Evolutionary conservation across 2,329 filamentous ascomycete species (phyloP).

Genomic region (Talaromyces sp.): DNA sequence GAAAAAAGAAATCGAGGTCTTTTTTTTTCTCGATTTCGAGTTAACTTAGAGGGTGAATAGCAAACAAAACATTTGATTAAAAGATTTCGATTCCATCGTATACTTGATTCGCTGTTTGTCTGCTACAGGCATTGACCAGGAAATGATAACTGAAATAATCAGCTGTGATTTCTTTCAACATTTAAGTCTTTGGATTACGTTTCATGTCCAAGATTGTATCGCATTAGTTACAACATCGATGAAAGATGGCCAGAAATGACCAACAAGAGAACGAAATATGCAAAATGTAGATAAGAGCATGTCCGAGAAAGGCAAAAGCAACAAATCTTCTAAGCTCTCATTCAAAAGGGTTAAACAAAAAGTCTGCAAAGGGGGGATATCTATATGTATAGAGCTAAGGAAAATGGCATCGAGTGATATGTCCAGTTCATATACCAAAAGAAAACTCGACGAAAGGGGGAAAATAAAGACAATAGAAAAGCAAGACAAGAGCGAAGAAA

Average conservation of each 20-base stretch:
- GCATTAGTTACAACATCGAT: background rate
- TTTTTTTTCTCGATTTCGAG: background rate
- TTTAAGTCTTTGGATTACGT: background rate
- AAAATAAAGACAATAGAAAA: background rate
- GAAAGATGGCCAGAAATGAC: background rate
- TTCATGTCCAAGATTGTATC: background rate
- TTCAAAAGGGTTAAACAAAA: background rate
- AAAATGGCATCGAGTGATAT: constrained; percentile 2
- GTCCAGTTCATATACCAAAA: background rate
- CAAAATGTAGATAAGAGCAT: background rate
- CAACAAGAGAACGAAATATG: background rate
- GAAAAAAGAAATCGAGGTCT: background rate
- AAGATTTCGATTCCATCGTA: background rate
- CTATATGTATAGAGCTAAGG: constrained; percentile 4
- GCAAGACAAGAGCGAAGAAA: background rate
- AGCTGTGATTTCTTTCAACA: background rate
- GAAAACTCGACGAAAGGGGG: background rate
- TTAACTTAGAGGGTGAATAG: background rate
- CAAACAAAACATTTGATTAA: background rate
- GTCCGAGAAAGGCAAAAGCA: background rate
- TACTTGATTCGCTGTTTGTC: background rate
- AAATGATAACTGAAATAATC: too few species aligned
- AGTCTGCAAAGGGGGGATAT: constrained; percentile 4
- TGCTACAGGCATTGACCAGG: too few species aligned
- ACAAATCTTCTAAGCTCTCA: background rate